These are phyloP conservation scores for Puccinia horiana DNA, from an alignment of 1,284 basidiomycete species.

Conservation along the genomic window DNA sequence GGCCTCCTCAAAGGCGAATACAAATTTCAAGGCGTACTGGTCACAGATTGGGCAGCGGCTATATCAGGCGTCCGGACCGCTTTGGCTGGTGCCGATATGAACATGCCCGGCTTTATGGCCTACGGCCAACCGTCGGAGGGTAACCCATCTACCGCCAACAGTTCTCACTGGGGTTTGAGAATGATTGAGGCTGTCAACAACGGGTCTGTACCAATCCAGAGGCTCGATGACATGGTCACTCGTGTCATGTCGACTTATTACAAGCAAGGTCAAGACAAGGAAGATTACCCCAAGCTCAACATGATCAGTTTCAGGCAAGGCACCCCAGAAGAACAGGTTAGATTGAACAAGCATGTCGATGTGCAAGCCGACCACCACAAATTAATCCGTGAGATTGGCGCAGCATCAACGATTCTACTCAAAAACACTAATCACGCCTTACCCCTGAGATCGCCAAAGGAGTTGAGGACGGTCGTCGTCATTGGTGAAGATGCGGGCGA, in stretches of 20 bases:
- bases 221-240: slow-evolving; percentile 46
- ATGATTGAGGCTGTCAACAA: slow-evolving; percentile 44
- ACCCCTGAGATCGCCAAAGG: slow-evolving; percentile 51
- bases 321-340: slow-evolving; percentile 37
- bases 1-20: slow-evolving; percentile 57
- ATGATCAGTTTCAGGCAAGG: slow-evolving; percentile 39
- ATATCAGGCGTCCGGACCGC: slow-evolving; percentile 32
- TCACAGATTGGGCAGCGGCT: slow-evolving; percentile 54
- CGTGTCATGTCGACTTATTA: slow-evolving; percentile 48
- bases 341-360: slow-evolving; percentile 50
- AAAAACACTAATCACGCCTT: slow-evolving; percentile 53
- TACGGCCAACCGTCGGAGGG: slow-evolving; percentile 39
- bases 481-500: slow-evolving; percentile 46
- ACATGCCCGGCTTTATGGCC: slow-evolving; percentile 43
- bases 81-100: slow-evolving; percentile 45
- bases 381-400: slow-evolving; percentile 53
- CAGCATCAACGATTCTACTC: slow-evolving; percentile 53
- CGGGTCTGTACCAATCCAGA: slow-evolving; percentile 30
- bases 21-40: slow-evolving; percentile 56
- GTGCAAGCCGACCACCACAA: slow-evolving; percentile 53
- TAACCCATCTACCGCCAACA: slow-evolving; percentile 42
- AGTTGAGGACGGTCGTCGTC: slow-evolving; percentile 34
- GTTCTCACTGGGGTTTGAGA: slow-evolving; percentile 40
- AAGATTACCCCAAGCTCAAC: slow-evolving; percentile 37
- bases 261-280: slow-evolving; percentile 45